Evolutionary conservation across 2,329 filamentous ascomycete genomes (phyloP).

Genomic region (Elsinoe arachidis): DNA sequence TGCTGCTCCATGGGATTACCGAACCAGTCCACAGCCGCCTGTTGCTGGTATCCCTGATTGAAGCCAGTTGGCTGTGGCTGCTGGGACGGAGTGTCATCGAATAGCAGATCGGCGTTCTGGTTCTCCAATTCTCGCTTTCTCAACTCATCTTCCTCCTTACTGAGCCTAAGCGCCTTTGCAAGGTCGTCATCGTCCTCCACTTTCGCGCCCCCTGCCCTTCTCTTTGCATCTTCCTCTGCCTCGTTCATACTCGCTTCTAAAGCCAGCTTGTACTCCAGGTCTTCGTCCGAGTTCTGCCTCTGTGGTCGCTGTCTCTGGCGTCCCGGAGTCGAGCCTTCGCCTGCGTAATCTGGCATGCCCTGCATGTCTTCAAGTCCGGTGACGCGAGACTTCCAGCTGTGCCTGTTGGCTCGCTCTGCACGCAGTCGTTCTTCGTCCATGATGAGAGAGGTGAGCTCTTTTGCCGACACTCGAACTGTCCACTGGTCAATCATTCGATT

Average conservation of each 20-base stretch:
- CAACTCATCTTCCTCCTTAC: conserved; percentile 85
- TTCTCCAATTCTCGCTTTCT: conserved; percentile 80
- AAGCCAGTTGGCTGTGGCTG: conserved; percentile 69
- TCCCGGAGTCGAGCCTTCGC: conserved; percentile 30
- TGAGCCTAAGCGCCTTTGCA: conserved; percentile 88
- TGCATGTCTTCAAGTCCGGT: conserved; percentile 81
- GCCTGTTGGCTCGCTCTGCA: conserved; percentile 81
- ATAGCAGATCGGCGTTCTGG: conserved; percentile 75
- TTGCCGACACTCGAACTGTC: conserved; percentile 88
- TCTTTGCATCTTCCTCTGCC: conserved; percentile 80
- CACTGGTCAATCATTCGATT: conserved; percentile 25
- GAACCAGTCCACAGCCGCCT: conserved; percentile 92
- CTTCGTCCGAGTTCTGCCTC: conserved; percentile 58
- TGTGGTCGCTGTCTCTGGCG: conserved; percentile 34
- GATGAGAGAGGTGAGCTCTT: conserved; percentile 86
- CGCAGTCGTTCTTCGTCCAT: conserved; percentile 88
- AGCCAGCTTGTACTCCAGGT: conserved; percentile 81
- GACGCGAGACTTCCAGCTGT: conserved; percentile 93
- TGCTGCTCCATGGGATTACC: conserved; percentile 82
- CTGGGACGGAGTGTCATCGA: conserved; percentile 66
- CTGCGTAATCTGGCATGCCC: conserved; percentile 34
- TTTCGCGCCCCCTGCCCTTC: conserved; percentile 43
- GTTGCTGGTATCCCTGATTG: conserved; percentile 97
- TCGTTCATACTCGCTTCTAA: conserved; percentile 93
- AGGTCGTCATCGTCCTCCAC: conserved; percentile 70